These are phyloP conservation scores for Achlya hypogyna DNA, from an alignment of 352 stramenopile genomes.

Conservation along the genomic window DNA sequence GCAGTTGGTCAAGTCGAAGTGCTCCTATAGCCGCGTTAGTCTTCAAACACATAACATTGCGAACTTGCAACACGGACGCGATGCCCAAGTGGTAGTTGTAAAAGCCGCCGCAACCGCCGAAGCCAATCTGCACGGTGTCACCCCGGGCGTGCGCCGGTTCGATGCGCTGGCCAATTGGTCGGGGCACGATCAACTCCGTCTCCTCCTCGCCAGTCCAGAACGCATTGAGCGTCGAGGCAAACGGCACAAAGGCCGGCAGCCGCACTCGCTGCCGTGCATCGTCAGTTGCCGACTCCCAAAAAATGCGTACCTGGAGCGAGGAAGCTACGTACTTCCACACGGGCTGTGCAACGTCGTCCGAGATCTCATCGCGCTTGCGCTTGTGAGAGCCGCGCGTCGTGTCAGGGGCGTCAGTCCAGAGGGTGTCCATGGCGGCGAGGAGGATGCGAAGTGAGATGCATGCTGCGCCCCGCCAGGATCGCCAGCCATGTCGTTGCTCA, in stretches of 20 bases:
- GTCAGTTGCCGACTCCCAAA: neutral
- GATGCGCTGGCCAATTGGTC: neutral
- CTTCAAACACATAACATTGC: neutral
- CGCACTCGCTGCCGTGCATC: neutral
- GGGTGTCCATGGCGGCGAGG: neutral
- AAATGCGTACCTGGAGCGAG: neutral
- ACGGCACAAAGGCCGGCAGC: neutral
- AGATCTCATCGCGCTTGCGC: neutral
- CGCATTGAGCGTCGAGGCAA: constrained; percentile 11
- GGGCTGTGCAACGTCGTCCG: neutral
- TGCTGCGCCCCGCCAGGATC: too few relatives aligned
- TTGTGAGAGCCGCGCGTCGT: neutral
- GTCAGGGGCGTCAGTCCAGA: neutral
- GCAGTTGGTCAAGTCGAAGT: constrained; percentile 57
- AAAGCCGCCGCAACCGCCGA: constrained; percentile 71
- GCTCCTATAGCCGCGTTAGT: constrained; percentile 28
- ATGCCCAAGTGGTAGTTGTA: constrained; percentile 81
- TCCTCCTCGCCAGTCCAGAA: neutral
- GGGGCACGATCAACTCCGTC: neutral
- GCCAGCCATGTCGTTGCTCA: too few relatives aligned
- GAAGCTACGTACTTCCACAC: neutral
- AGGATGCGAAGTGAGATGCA: neutral
- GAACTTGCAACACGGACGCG: constrained; percentile 49
- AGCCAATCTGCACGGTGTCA: constrained; percentile 41
- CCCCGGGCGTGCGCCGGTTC: neutral